Evolutionary conservation across 805 yeast genomes (phyloP).

Genomic region (Hanseniaspora pseudoguilliermondii): DNA sequence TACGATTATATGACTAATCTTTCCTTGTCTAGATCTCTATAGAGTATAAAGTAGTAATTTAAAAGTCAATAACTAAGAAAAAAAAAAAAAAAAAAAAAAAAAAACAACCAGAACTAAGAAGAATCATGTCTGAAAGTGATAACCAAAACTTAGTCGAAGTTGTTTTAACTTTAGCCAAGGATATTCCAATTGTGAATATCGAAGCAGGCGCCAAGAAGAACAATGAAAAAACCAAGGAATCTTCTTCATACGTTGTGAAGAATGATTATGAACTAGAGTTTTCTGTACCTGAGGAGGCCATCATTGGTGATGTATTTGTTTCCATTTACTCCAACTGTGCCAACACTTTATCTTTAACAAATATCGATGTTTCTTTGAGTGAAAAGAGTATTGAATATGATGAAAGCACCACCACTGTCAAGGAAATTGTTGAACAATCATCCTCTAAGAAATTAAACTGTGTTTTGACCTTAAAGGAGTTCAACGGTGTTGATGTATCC

Average conservation of each 20-base stretch:
- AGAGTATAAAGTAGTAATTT: no score
- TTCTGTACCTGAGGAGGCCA: conserved; percentile 15
- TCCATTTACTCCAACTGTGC: not conserved
- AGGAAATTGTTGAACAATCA: conserved; percentile 1
- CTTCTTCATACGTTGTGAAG: conserved; percentile 12
- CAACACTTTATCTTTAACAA: conserved; percentile 1
- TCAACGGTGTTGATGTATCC: conserved; percentile 23
- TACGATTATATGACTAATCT: no score
- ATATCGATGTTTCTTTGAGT: not conserved
- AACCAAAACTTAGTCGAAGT: conserved; percentile 1
- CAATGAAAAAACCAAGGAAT: conserved; percentile 13
- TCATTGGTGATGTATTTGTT: not conserved
- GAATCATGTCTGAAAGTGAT: not conserved
- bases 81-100: not conserved
- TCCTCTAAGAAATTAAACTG: conserved; percentile 20
- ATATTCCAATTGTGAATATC: conserved; percentile 4
- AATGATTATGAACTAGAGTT: conserved; percentile 21
- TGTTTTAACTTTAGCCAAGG: conserved; percentile 7
- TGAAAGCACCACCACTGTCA: not conserved
- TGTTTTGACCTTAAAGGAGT: conserved; percentile 20
- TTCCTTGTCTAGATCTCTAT: no score
- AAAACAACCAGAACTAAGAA: not conserved
- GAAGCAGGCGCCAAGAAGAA: conserved; percentile 14
- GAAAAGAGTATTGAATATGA: not conserved
- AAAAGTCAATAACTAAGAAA: not conserved